phyloP scores from a whole-genome alignment of 192 early-diverging fungal genomes.

The Coemansia sp. region DNA sequence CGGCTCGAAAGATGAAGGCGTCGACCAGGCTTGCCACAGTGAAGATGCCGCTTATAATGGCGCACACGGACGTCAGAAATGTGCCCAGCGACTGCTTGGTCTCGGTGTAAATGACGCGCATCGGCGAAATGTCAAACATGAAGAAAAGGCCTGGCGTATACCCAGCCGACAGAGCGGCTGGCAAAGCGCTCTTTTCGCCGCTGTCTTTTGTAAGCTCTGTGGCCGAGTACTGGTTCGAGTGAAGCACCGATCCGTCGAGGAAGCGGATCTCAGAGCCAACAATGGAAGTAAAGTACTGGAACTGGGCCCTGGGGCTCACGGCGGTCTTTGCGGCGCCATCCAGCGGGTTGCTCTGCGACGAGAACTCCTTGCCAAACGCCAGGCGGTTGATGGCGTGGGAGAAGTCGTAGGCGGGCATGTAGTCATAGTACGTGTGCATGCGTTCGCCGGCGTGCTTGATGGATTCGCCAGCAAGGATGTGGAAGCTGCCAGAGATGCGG shows the following conservation, averaged over 20 bases:
- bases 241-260: conserved; percentile 66
- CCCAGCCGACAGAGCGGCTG: not conserved
- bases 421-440: conserved; percentile 43
- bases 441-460: conserved; percentile 32
- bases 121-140: conserved; percentile 95
- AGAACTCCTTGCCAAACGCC: conserved; percentile 70
- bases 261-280: conserved; percentile 83
- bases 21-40: conserved; percentile 95
- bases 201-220: conserved; percentile 71
- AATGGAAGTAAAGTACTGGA: conserved; percentile 94
- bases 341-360: conserved; percentile 64
- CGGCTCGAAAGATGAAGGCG: conserved; percentile 83
- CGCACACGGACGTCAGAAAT: conserved; percentile 88
- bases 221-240: conserved; percentile 94
- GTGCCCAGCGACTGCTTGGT: conserved; percentile 79
- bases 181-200: not conserved
- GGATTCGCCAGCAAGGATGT: conserved; percentile 86
- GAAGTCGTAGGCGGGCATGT: conserved; percentile 72
- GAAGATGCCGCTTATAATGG: conserved; percentile 92
- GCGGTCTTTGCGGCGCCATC: conserved; percentile 65
- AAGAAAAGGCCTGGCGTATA: conserved; percentile 79
- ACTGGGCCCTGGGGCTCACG: conserved; percentile 63
- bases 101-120: conserved; percentile 89
- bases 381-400: conserved; percentile 81
- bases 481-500: conserved; percentile 93